Percentiles rank a stretch among this genome's conserved stretches.
Evolutionary conservation across 345 rosid genomes (phyloP).

Genomic region (Syzygium aromaticum): DNA sequence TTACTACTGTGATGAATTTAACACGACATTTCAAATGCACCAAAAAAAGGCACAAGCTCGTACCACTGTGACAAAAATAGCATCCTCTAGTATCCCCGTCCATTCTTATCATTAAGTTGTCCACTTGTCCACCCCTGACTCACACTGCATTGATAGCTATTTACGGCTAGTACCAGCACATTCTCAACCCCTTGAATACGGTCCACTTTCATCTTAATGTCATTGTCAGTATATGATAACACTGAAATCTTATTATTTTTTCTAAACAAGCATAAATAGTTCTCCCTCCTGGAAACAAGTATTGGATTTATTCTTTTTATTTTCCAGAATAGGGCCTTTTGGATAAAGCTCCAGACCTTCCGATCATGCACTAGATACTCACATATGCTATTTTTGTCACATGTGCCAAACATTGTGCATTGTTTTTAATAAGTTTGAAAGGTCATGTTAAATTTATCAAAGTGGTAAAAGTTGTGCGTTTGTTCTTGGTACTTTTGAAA

Average conservation of each 20-base stretch:
- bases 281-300: not conserved
- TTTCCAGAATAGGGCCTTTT: not conserved
- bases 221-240: not conserved
- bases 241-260: not conserved
- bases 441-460: not conserved
- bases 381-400: not conserved
- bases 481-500: not conserved
- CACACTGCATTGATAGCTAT: not conserved
- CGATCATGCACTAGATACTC: not conserved
- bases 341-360: not conserved
- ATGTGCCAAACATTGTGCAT: not conserved
- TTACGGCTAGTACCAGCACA: not conserved
- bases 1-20: not conserved
- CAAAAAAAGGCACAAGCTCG: not conserved
- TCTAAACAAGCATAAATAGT: not conserved
- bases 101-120: not conserved
- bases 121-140: not conserved
- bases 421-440: not conserved
- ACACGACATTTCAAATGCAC: not conserved
- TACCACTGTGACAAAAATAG: not conserved
- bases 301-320: too few relatives aligned
- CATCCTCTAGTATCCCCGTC: not conserved
- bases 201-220: not conserved
- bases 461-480: not conserved
- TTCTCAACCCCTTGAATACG: not conserved